These are phyloP conservation scores for Trichaptum fuscoviolaceum DNA, from an alignment of 768 basidiomycete genomes.

Conservation along the genomic window DNA sequence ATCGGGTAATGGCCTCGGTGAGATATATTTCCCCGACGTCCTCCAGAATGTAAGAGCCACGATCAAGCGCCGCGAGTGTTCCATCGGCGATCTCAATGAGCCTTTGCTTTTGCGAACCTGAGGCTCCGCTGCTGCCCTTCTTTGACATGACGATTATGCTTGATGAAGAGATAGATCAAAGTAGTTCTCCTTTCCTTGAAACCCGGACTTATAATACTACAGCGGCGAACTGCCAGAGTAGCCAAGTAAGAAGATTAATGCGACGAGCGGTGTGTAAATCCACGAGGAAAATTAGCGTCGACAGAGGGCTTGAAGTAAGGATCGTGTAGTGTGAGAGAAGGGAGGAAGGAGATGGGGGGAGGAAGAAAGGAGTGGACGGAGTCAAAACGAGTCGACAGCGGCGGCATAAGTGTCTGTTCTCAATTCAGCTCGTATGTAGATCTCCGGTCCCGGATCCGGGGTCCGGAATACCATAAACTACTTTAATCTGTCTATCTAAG, in stretches of 20 bases:
- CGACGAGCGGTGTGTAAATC: neutral
- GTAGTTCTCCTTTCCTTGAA: neutral
- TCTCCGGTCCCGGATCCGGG: neutral
- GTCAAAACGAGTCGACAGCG: neutral
- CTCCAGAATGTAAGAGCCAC: slow-evolving; percentile 34
- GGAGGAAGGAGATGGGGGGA: neutral
- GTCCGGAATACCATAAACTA: neutral
- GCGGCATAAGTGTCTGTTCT: neutral
- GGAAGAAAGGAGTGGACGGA: neutral
- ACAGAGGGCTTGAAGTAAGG: neutral
- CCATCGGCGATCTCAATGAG: slow-evolving; percentile 39
- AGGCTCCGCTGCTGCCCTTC: neutral
- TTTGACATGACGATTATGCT: neutral
- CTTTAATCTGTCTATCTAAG: neutral
- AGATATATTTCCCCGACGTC: slow-evolving; percentile 24
- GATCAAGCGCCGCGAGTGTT: slow-evolving; percentile 44
- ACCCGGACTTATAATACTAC: neutral
- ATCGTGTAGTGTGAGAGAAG: neutral
- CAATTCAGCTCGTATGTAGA: neutral
- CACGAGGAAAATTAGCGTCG: neutral
- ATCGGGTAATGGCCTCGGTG: slow-evolving; percentile 26
- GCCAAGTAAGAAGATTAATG: neutral
- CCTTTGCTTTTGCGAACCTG: neutral
- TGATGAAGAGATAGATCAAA: neutral
- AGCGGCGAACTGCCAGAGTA: neutral